These are phyloP conservation scores for Cardamine occulta DNA, from an alignment of 345 rosid species.

Conservation along the genomic window DNA sequence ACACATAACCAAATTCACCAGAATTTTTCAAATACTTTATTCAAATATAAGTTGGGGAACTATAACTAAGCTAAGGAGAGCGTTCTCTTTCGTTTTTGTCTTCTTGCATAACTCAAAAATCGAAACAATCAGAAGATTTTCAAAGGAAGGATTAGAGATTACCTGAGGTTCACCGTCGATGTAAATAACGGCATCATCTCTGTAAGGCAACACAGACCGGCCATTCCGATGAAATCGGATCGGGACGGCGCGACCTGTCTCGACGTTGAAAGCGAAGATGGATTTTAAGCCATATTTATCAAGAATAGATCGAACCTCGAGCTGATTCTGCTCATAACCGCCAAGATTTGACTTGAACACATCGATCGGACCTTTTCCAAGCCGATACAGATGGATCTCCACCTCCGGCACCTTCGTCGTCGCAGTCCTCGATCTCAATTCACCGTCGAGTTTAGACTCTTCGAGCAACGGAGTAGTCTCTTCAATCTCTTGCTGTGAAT, in stretches of 20 bases:
- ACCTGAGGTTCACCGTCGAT: conserved; percentile 95
- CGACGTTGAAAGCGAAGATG: conserved; percentile 70
- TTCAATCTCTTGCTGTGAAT: conserved; percentile 53
- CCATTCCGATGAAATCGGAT: conserved; percentile 88
- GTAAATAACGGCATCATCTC: conserved; percentile 70
- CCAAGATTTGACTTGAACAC: conserved; percentile 74
- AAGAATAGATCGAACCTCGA: conserved; percentile 77
- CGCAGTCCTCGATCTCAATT: conserved; percentile 38
- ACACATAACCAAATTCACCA: background rate
- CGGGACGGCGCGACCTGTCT: conserved; percentile 74
- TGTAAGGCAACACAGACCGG: conserved; percentile 68
- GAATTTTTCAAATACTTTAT: background rate
- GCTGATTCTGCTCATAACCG: conserved; percentile 90
- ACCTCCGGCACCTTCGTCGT: conserved; percentile 67
- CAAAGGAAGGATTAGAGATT: conserved; percentile 15
- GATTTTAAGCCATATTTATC: conserved; percentile 78
- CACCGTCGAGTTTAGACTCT: conserved; percentile 26
- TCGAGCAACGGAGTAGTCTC: conserved; percentile 44
- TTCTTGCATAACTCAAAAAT: background rate
- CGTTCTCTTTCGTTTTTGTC: background rate
- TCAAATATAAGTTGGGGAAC: background rate
- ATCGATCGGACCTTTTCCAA: conserved; percentile 84
- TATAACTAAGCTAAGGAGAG: conserved; percentile 15
- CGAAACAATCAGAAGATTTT: background rate
- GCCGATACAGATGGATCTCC: conserved; percentile 74